Conservation (phyloP, 2,329 filamentous ascomycete genomes). For the Arthrobotrys sinensis region DNA sequence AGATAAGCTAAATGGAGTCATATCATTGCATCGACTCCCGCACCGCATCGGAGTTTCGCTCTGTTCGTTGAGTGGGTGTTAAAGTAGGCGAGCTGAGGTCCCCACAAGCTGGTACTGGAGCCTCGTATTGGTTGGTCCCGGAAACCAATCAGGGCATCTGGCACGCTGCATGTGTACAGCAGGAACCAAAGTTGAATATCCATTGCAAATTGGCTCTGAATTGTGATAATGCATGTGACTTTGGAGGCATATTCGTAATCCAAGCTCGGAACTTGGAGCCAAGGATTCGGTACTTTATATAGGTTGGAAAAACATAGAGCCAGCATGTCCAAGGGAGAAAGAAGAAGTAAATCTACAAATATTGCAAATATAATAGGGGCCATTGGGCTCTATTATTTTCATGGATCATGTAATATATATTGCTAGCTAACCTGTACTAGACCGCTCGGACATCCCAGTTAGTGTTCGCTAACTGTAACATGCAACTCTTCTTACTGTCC, state of each 20-base stretch:
- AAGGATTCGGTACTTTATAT: too few relatives aligned
- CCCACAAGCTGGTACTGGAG: constrained; percentile 5
- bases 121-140: constrained; percentile 19
- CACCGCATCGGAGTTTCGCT: constrained; percentile 4
- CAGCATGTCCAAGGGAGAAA: too few relatives aligned
- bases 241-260: background rate
- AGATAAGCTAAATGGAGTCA: constrained; percentile 41
- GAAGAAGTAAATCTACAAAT: too few relatives aligned
- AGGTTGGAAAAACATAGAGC: too few relatives aligned
- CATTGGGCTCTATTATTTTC: too few relatives aligned
- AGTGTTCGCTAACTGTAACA: too few relatives aligned
- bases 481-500: too few relatives aligned
- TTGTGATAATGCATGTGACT: background rate
- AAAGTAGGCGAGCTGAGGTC: constrained; percentile 6
- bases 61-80: background rate
- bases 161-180: constrained; percentile 43
- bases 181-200: background rate
- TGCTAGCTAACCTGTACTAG: too few relatives aligned
- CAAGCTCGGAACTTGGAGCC: too few relatives aligned
- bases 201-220: background rate
- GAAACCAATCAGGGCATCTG: constrained; percentile 23
- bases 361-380: too few relatives aligned
- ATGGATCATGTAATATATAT: too few relatives aligned
- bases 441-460: too few relatives aligned
- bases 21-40: constrained; percentile 12